Conservation (phyloP, 1,139 yeast genomes). For the Saccharomyces hybrid region DNA sequence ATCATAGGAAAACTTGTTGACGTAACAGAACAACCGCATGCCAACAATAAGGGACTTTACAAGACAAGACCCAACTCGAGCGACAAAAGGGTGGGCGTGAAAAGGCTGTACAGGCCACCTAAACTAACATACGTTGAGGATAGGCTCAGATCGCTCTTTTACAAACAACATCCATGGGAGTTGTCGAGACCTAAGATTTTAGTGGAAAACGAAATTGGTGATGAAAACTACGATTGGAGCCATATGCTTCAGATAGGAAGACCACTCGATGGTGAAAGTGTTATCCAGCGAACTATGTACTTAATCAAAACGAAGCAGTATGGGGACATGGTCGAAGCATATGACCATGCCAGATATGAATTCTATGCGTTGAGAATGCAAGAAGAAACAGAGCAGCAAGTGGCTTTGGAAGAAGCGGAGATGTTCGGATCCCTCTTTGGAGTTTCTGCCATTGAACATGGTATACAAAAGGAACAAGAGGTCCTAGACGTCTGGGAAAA, state of each 20-base stretch:
- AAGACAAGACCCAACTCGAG: constrained; percentile 42
- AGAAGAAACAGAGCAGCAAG: constrained; percentile 68
- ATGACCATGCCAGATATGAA: constrained; percentile 80
- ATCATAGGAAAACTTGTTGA: constrained; percentile 14
- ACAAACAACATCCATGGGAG: constrained; percentile 97
- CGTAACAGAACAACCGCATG: constrained; percentile 7
- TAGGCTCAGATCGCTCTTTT: constrained; percentile 70
- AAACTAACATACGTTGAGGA: constrained; percentile 73
- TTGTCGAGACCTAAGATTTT: constrained; percentile 84
- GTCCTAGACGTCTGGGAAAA: constrained; percentile 66
- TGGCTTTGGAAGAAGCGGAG: constrained; percentile 73
- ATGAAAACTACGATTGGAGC: constrained; percentile 61
- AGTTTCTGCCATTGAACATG: constrained; percentile 54
- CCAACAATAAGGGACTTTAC: constrained; percentile 30
- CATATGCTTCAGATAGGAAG: constrained; percentile 62
- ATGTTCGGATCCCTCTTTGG: constrained; percentile 80
- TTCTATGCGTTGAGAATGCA: constrained; percentile 80
- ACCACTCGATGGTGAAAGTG: constrained; percentile 86
- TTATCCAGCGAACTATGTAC: constrained; percentile 84
- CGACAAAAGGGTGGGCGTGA: constrained; percentile 31
- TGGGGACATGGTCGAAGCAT: constrained; percentile 53
- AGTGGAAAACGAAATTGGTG: constrained; percentile 60
- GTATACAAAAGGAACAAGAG: constrained; percentile 63
- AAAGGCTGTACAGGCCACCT: constrained; percentile 47
- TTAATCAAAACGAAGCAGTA: constrained; percentile 41